Conservation (phyloP, 202 grass and related monocot species). For the Bolboschoenoplectus hybrid region DNA sequence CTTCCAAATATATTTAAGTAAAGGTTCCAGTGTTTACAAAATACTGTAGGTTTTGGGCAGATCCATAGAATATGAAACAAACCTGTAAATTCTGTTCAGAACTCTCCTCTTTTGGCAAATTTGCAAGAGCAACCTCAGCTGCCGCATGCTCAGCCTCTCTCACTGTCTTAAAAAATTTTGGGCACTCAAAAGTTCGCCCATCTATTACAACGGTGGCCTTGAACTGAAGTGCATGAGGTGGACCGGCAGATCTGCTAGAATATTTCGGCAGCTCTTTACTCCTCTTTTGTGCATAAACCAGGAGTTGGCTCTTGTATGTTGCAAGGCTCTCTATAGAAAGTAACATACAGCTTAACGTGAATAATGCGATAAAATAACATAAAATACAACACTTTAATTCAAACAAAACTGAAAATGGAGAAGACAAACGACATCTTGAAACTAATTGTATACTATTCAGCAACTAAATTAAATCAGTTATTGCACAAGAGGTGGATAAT, state of each 20-base stretch:
- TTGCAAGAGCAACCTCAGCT: slow-evolving; percentile 71
- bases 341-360: neutral
- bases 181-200: slow-evolving; percentile 67
- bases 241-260: slow-evolving; percentile 37
- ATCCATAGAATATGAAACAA: slow-evolving; percentile 22
- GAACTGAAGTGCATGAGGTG: slow-evolving; percentile 48
- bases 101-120: slow-evolving; percentile 55
- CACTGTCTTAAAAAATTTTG: slow-evolving; percentile 45
- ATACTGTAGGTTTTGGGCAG: slow-evolving; percentile 9
- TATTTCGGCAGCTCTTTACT: slow-evolving; percentile 53
- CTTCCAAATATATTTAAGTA: neutral
- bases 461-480: slow-evolving; percentile 1
- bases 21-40: slow-evolving; percentile 1
- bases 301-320: slow-evolving; percentile 65
- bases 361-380: slow-evolving; percentile 24
- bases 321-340: slow-evolving; percentile 48
- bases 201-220: slow-evolving; percentile 69
- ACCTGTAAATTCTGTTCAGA: slow-evolving; percentile 42
- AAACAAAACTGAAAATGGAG: neutral
- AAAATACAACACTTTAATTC: neutral
- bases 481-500: neutral
- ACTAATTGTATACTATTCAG: neutral
- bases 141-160: slow-evolving; percentile 71
- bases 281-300: slow-evolving; percentile 68
- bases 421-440: neutral